phyloP scores from a whole-genome alignment of 1,284 basidiomycete species.

The Mycosarcoma maydis region DNA sequence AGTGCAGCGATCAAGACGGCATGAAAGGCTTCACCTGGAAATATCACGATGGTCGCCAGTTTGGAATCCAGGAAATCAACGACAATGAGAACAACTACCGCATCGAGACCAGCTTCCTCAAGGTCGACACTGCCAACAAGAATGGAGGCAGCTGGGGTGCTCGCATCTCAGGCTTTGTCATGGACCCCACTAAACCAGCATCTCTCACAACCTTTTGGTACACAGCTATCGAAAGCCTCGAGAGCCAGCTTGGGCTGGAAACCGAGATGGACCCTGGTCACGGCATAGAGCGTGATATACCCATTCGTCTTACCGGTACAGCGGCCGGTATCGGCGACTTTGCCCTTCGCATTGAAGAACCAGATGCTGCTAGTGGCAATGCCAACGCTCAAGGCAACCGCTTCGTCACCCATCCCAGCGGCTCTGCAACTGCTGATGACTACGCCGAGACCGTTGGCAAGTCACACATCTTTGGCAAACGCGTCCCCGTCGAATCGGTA shows the following conservation, averaged over 20 bases:
- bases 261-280: constrained; percentile 74
- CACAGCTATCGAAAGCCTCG: constrained; percentile 83
- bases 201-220: constrained; percentile 83
- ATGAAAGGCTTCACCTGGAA: constrained; percentile 86
- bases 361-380: constrained; percentile 69
- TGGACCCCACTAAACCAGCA: constrained; percentile 72
- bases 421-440: constrained; percentile 72
- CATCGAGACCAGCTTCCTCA: constrained; percentile 84
- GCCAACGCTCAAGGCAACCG: constrained; percentile 70
- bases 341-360: constrained; percentile 80
- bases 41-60: constrained; percentile 83
- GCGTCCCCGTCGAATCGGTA: constrained; percentile 74
- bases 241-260: constrained; percentile 75
- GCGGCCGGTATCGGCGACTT: constrained; percentile 84
- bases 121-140: constrained; percentile 70
- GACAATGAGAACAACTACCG: constrained; percentile 84
- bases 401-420: constrained; percentile 36
- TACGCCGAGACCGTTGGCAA: constrained; percentile 77
- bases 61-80: constrained; percentile 83
- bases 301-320: constrained; percentile 76
- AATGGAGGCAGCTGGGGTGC: constrained; percentile 81
- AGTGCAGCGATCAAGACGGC: constrained; percentile 87
- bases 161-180: constrained; percentile 82
- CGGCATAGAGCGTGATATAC: constrained; percentile 69
- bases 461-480: constrained; percentile 77